These are phyloP conservation scores for Phytophthora fragariae DNA, from an alignment of 352 stramenopile genomes.

Conservation along the genomic window DNA sequence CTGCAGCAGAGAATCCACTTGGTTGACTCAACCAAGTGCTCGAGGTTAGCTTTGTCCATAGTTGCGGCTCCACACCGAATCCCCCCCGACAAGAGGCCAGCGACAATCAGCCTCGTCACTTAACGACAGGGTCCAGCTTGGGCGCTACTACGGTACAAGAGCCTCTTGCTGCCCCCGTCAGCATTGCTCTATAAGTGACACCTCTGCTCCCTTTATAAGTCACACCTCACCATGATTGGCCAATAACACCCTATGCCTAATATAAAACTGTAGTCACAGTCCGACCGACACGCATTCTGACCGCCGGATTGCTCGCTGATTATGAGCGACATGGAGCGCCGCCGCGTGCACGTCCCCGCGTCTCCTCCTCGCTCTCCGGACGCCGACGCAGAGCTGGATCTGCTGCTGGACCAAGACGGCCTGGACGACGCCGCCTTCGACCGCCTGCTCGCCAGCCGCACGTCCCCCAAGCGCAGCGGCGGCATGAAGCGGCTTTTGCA, in stretches of 20 bases:
- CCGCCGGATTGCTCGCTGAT: slow-evolving; percentile 27
- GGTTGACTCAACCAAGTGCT: neutral
- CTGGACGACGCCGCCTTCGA: slow-evolving; percentile 33
- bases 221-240: neutral
- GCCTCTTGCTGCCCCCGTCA: too few species aligned
- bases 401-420: slow-evolving; percentile 27
- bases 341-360: slow-evolving; percentile 1
- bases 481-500: slow-evolving; percentile 29
- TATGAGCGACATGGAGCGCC: slow-evolving; percentile 49
- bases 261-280: neutral
- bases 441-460: slow-evolving; percentile 21
- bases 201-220: neutral
- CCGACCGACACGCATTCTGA: neutral
- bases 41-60: neutral
- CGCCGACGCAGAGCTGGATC: slow-evolving; percentile 31
- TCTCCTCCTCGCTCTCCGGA: slow-evolving; percentile 29
- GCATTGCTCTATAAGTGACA: neutral
- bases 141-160: too few species aligned
- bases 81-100: neutral
- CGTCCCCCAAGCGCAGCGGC: slow-evolving; percentile 5
- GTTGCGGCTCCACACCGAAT: neutral
- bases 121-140: too few species aligned
- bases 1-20: neutral
- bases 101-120: neutral
- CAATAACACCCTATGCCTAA: neutral